These are phyloP conservation scores for Penicillium longicatenatum DNA, from an alignment of 495 filamentous ascomycete genomes.

Conservation along the genomic window DNA sequence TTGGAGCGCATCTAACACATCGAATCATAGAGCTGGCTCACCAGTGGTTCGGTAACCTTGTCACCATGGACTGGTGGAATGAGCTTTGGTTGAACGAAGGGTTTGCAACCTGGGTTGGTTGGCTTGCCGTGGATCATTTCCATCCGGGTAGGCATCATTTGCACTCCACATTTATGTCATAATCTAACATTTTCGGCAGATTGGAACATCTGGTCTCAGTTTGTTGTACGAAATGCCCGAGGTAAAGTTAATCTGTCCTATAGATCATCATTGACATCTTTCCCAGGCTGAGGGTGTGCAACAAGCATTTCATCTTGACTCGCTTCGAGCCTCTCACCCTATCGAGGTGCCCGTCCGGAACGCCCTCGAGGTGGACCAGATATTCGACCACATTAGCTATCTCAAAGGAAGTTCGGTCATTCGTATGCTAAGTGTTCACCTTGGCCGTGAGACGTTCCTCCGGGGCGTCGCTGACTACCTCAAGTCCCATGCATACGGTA, in stretches of 20 bases:
- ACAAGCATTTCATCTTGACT: slow-evolving; percentile 85
- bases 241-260: slow-evolving; percentile 39
- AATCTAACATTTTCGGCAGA: slow-evolving; percentile 44
- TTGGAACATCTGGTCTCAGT: slow-evolving; percentile 95
- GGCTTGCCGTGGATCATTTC: slow-evolving; percentile 88
- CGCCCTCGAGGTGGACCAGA: slow-evolving; percentile 91
- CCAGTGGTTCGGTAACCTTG: slow-evolving; percentile 98
- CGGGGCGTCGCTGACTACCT: slow-evolving; percentile 87
- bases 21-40: slow-evolving; percentile 74
- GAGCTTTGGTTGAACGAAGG: slow-evolving; percentile 97
- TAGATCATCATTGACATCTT: slow-evolving; percentile 29
- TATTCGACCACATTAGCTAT: slow-evolving; percentile 95
- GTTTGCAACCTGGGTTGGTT: slow-evolving; percentile 98
- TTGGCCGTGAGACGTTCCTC: slow-evolving; percentile 84
- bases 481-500: slow-evolving; percentile 77
- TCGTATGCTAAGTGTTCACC: slow-evolving; percentile 86
- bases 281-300: slow-evolving; percentile 82
- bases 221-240: slow-evolving; percentile 70
- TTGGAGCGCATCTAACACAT: slow-evolving; percentile 10
- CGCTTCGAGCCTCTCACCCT: slow-evolving; percentile 85
- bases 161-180: background rate
- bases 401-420: slow-evolving; percentile 94
- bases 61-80: slow-evolving; percentile 82
- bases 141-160: slow-evolving; percentile 62
- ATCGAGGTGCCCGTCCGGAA: slow-evolving; percentile 92